A percentile compares a stretch with the other conserved stretches of the same genome.
phyloP scores from a whole-genome alignment of 2,329 filamentous ascomycete genomes.

The Didymella lethalis region DNA sequence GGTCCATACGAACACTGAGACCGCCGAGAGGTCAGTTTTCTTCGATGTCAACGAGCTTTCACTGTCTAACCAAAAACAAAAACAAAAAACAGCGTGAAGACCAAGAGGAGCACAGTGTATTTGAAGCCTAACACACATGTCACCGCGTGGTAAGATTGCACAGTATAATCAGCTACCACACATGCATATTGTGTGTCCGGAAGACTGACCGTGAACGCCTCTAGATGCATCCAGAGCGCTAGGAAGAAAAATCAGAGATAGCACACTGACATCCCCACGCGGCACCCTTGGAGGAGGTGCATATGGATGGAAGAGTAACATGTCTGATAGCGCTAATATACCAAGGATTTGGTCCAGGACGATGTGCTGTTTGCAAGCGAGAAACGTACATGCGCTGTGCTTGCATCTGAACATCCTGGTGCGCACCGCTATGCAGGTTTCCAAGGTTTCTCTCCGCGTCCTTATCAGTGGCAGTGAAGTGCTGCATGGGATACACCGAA shows the following conservation, averaged over 20 bases:
- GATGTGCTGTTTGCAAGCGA: too few species aligned
- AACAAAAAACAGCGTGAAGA: too few species aligned
- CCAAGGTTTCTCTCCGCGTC: neutral
- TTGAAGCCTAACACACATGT: neutral
- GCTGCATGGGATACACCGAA: conserved; percentile 2
- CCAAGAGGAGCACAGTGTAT: too few species aligned
- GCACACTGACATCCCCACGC: neutral
- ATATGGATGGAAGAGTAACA: neutral
- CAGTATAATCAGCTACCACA: neutral
- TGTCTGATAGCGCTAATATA: neutral
- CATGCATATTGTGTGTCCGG: neutral
- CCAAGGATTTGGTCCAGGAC: neutral
- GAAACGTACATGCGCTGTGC: neutral
- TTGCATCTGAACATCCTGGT: neutral
- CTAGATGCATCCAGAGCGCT: neutral
- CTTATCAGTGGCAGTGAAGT: conserved; percentile 9
- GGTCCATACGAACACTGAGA: too few species aligned
- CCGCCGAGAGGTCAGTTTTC: too few species aligned
- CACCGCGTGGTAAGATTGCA: neutral
- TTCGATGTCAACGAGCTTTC: too few species aligned
- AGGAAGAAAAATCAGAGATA: neutral
- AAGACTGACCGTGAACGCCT: neutral
- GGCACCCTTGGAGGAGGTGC: neutral
- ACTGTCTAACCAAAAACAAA: too few species aligned
- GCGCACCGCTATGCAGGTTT: neutral